A percentile compares a stretch with the other conserved stretches of the same genome.
Evolutionary conservation across 805 yeast species (phyloP).

Genomic region (Lipomyces sp.): DNA sequence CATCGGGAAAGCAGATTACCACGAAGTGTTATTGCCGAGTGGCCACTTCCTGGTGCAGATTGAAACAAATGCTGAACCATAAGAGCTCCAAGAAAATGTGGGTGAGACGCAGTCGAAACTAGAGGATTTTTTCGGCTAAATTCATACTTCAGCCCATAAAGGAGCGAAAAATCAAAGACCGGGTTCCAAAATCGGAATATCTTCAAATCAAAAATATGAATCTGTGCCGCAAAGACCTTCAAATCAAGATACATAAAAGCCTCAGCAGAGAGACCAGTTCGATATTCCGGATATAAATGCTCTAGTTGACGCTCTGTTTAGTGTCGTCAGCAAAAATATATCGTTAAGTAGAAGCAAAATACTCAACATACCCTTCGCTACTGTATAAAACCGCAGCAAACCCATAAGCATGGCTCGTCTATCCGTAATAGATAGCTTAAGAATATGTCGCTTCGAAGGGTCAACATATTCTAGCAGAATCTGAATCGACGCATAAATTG

Average conservation of each 20-base stretch:
- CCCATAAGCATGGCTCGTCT: constrained; percentile 1
- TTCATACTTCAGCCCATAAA: constrained; percentile 49
- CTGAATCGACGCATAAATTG: not conserved
- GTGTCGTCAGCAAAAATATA: too few species aligned
- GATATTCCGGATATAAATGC: not conserved
- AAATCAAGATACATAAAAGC: constrained; percentile 55
- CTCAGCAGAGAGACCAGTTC: constrained; percentile 37
- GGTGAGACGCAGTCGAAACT: constrained; percentile 64
- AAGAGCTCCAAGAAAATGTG: constrained; percentile 75
- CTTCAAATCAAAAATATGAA: constrained; percentile 63
- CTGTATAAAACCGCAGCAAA: not conserved
- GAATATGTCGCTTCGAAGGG: not conserved
- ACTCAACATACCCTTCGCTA: not conserved
- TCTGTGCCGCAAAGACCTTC: constrained; percentile 56
- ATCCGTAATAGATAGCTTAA: constrained; percentile 6
- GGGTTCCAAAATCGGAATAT: constrained; percentile 77
- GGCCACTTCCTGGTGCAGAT: constrained; percentile 8
- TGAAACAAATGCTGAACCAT: constrained; percentile 63
- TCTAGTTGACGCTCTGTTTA: too few species aligned
- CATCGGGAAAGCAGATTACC: constrained; percentile 67
- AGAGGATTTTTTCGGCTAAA: constrained; percentile 64
- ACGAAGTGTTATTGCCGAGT: constrained; percentile 46
- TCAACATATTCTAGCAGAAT: constrained; percentile 4
- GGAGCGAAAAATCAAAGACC: constrained; percentile 67
- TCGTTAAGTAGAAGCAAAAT: too few species aligned